Base-by-base conservation (phyloP, 2,329 filamentous ascomycete species). In the Furcasterigmium sp. region DNA sequence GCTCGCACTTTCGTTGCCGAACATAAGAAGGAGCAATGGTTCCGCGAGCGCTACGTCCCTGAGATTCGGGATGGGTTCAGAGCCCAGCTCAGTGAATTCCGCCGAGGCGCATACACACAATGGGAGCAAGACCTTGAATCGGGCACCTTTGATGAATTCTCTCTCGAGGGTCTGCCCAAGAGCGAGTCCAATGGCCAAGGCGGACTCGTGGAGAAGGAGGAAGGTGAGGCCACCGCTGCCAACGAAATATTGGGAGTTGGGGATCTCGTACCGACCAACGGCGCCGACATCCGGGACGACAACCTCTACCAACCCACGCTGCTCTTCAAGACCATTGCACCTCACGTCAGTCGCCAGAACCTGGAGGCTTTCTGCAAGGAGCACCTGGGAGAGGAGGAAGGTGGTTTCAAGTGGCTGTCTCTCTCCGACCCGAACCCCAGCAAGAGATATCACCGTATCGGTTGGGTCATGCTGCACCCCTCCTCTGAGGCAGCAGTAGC, bases 11-110 rank as follows among this genome's bases (percentile, higher is more conserved):
- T 98, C 60, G 93, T 98, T 34, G 80, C 85, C 39, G 85, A 90
- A 54, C 93, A 98, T 66, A 95, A 95, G 61, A 82, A 83, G 35
- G 93, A 98, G 62, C 91, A 98, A 60, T 98, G 93, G 93, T 98
- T 98, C 69, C 88, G 85, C 54, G 93, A 98, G 65, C 84, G 89
- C 60, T 98, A 98, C 56, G 84, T 94, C 23, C 80, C 88, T 1
- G 88, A 93, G 53, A 81, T 91, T 43, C 77, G 87, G 41, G 84
- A 91, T 51, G 75, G 78, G 2, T 80, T 96, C 56, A 83, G 85
- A 44, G 70, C 73, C 46, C 85, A 88, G 56, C 70, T 97, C 42
- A 85, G 85, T 62, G 85, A 90, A 37, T 90, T 87, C 59, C 85
- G 94, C 37, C 81, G 84, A 32, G 81, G 79, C 13, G 80, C 82